Base-by-base conservation (phyloP, 31 red algal genomes). In the Endocladia muricata region DNA sequence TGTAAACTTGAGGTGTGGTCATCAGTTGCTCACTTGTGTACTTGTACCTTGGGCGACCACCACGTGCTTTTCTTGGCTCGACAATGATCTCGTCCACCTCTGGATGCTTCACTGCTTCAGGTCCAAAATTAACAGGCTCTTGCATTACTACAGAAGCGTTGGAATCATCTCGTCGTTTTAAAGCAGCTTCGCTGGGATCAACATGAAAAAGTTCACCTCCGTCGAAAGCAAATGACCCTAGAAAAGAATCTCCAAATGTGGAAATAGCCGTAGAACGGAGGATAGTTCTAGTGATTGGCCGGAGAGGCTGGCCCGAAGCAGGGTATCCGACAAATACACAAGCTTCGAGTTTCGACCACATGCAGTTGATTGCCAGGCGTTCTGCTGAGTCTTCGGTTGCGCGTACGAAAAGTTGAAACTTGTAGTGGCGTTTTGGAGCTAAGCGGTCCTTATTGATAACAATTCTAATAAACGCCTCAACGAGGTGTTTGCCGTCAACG, bases 311-410 rank as follows among this genome's bases (percentile, higher is more conserved):
- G 6, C 55, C 55, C n/a, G 77, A 58, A 23, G 39, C 56, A 1
- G 34, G 77, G 15, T 58, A n/a, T 35, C 58, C 44, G 21, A 81
- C 64, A 28, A 81, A 57, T 17, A 32, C 61, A 2, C 62, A 63
- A n/a, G 70, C 77, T 6, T 81, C 77, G 17, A 81, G 37, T 56
- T 70, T 48, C 19, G 38, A 49, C 77, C 77, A 81, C 6, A 34
- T 5, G 3, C 68, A 9, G 19, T 58, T 36, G 0, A 51, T 3
- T 1, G 30, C 15, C 1, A 48, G 41, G 2, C 60, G 32, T 37
- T 70, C 61, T 8, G 47, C 0, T 0, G 1, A 4, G 26, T 69
- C 17, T 2, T 60, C 21, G 17, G 63, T 40, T 1, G 70, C 28
- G 3, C 52, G 47, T 6, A 49, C 44, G 28, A 81, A 67, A 8